Conservation (phyloP, 805 yeast species). For the Wickerhamomyces strasburgensis region DNA sequence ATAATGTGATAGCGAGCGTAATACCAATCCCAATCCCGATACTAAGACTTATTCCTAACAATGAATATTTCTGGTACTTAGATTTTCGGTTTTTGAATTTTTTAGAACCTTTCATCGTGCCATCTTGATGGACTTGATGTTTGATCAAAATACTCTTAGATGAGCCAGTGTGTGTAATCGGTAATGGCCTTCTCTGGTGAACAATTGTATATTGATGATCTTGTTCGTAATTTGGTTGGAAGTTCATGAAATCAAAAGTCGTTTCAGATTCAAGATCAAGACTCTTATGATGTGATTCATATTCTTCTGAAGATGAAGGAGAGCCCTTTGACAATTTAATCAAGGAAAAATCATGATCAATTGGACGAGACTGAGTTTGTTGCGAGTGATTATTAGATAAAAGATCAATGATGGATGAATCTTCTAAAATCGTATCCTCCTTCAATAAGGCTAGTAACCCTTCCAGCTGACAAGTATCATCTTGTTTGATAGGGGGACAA, state of each 20-base stretch:
- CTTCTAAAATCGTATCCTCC: slow-evolving; percentile 15
- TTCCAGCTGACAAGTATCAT: slow-evolving; percentile 16
- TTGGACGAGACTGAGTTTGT: too few relatives aligned
- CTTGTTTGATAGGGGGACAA: slow-evolving; percentile 23
- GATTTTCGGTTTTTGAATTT: slow-evolving; percentile 11
- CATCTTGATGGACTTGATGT: slow-evolving; percentile 10
- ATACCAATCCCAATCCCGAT: slow-evolving; percentile 25
- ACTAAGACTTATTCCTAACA: slow-evolving; percentile 16
- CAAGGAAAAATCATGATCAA: too few relatives aligned
- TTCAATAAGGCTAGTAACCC: slow-evolving; percentile 17
- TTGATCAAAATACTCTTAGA: slow-evolving; percentile 11
- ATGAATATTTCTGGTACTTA: slow-evolving; percentile 7
- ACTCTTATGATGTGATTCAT: neutral
- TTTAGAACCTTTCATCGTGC: slow-evolving; percentile 9
- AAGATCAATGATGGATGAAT: slow-evolving; percentile 1
- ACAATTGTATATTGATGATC: too few relatives aligned
- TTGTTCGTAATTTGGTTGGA: too few relatives aligned
- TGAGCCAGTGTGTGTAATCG: too few relatives aligned
- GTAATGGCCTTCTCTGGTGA: too few relatives aligned
- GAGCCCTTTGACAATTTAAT: too few relatives aligned
- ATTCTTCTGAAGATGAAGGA: neutral
- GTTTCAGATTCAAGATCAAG: neutral
- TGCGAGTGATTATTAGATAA: too few relatives aligned
- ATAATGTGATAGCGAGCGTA: slow-evolving; percentile 15
- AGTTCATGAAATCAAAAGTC: too few relatives aligned